These are phyloP conservation scores for Diaporthe citri DNA, from an alignment of 2,329 filamentous ascomycete species.

Conservation along the genomic window DNA sequence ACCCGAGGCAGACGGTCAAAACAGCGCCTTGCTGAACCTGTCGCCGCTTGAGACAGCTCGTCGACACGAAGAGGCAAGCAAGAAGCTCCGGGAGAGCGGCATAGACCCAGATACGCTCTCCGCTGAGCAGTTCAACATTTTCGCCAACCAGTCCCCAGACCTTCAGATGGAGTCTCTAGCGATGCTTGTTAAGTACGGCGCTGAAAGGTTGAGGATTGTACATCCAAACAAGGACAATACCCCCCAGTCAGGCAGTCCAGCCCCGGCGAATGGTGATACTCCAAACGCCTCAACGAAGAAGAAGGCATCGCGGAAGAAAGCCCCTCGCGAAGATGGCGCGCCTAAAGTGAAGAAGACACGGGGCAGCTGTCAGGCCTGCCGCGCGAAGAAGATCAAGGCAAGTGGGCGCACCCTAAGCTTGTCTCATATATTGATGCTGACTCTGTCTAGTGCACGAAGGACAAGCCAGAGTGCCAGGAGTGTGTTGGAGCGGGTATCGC, in stretches of 20 bases:
- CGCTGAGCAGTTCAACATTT: constrained; percentile 69
- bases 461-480: constrained; percentile 50
- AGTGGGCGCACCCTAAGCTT: constrained; percentile 9
- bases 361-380: constrained; percentile 51
- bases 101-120: constrained; percentile 67
- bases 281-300: constrained; percentile 46
- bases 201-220: constrained; percentile 68
- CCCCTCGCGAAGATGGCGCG: constrained; percentile 45
- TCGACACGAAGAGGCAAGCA: constrained; percentile 61
- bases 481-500: constrained; percentile 42
- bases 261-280: constrained; percentile 31
- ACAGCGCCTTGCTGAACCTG: constrained; percentile 53
- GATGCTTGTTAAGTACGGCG: constrained; percentile 70
- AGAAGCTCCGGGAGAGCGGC: constrained; percentile 59
- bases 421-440: neutral
- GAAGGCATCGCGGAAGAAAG: constrained; percentile 46
- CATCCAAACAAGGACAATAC: constrained; percentile 59
- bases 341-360: constrained; percentile 47
- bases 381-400: constrained; percentile 46
- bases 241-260: constrained; percentile 42
- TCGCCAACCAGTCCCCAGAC: constrained; percentile 69
- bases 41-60: constrained; percentile 63
- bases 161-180: constrained; percentile 67
- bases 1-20: constrained; percentile 34
- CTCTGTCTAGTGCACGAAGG: constrained; percentile 48